These are phyloP conservation scores for Lactarius psammicola DNA, from an alignment of 768 basidiomycete species.

Conservation along the genomic window DNA sequence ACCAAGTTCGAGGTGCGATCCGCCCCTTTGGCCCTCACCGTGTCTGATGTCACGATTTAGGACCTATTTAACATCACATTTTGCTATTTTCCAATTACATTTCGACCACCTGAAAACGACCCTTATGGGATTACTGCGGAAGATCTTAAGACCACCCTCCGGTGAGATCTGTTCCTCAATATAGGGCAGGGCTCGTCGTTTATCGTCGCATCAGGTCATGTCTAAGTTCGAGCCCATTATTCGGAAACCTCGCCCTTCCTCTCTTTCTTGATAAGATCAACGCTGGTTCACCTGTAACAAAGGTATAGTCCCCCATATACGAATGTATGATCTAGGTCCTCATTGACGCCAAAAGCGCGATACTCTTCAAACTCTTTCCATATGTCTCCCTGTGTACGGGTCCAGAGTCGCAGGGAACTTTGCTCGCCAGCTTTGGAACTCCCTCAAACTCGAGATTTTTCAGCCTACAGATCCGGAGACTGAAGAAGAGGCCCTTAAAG, in stretches of 20 bases:
- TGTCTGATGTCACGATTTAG: slow-evolving; percentile 41
- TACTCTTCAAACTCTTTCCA: slow-evolving; percentile 71
- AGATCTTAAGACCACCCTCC: slow-evolving; percentile 71
- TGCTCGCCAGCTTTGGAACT: slow-evolving; percentile 84
- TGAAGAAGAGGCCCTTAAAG: slow-evolving; percentile 68
- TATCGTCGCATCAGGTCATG: slow-evolving; percentile 48
- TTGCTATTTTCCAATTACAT: slow-evolving; percentile 98
- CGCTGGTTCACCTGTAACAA: slow-evolving; percentile 75
- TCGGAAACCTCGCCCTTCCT: slow-evolving; percentile 82
- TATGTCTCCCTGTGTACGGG: slow-evolving; percentile 86
- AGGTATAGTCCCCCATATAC: slow-evolving; percentile 48
- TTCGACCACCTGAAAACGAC: slow-evolving; percentile 90
- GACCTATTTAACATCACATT: slow-evolving; percentile 92
- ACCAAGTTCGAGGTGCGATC: slow-evolving; percentile 69
- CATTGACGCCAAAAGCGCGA: slow-evolving; percentile 61
- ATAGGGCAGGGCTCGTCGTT: not conserved
- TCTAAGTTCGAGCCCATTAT: slow-evolving; percentile 73
- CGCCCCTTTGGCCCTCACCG: not conserved
- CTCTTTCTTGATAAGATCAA: slow-evolving; percentile 90
- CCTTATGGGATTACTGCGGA: slow-evolving; percentile 90
- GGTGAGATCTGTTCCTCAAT: slow-evolving; percentile 41
- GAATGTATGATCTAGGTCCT: slow-evolving; percentile 9
- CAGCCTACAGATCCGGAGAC: slow-evolving; percentile 82
- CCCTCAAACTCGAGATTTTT: slow-evolving; percentile 92
- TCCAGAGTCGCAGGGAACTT: slow-evolving; percentile 53